Evolutionary conservation across 2,329 filamentous ascomycete genomes (phyloP).

Genomic region (Peltaster fructicola): DNA sequence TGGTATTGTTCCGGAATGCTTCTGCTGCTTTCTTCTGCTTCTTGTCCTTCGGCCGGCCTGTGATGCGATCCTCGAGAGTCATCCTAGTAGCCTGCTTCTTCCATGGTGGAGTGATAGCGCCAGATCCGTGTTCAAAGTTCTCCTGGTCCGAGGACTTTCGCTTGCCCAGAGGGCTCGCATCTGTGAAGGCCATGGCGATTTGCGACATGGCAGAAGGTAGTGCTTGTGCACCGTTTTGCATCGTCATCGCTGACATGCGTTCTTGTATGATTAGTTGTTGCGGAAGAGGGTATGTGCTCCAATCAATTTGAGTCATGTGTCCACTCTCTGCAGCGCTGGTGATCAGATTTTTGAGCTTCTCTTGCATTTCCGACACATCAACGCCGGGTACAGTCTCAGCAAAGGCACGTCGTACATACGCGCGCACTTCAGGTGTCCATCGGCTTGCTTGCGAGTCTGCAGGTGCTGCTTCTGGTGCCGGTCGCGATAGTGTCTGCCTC

Average conservation of each 20-base stretch:
- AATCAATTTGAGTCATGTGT: slow-evolving; percentile 57
- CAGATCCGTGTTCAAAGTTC: slow-evolving; percentile 33
- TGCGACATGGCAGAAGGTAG: slow-evolving; percentile 1
- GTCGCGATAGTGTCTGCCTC: slow-evolving; percentile 22
- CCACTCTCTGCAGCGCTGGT: slow-evolving; percentile 60
- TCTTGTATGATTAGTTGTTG: slow-evolving; percentile 67
- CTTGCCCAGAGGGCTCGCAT: slow-evolving; percentile 50
- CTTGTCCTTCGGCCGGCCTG: slow-evolving; percentile 37
- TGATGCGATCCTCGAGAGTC: slow-evolving; percentile 59
- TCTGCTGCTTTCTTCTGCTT: slow-evolving; percentile 20
- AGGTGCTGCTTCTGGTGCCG: too few relatives aligned
- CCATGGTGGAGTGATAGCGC: slow-evolving; percentile 46
- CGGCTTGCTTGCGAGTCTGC: too few relatives aligned
- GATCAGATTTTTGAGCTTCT: slow-evolving; percentile 72
- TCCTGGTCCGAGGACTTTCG: slow-evolving; percentile 58
- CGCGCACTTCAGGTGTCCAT: slow-evolving; percentile 66
- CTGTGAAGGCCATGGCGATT: too few relatives aligned
- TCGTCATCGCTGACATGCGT: slow-evolving; percentile 32
- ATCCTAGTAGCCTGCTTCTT: slow-evolving; percentile 48
- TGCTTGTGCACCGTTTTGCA: slow-evolving; percentile 9
- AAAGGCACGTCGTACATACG: slow-evolving; percentile 82
- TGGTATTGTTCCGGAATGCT: slow-evolving; percentile 23
- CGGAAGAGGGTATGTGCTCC: slow-evolving; percentile 67
- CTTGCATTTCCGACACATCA: slow-evolving; percentile 51
- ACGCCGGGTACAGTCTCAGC: slow-evolving; percentile 36